phyloP scores from a whole-genome alignment of 2,329 filamentous ascomycete genomes.

The Dryadomyces quercivorus region DNA sequence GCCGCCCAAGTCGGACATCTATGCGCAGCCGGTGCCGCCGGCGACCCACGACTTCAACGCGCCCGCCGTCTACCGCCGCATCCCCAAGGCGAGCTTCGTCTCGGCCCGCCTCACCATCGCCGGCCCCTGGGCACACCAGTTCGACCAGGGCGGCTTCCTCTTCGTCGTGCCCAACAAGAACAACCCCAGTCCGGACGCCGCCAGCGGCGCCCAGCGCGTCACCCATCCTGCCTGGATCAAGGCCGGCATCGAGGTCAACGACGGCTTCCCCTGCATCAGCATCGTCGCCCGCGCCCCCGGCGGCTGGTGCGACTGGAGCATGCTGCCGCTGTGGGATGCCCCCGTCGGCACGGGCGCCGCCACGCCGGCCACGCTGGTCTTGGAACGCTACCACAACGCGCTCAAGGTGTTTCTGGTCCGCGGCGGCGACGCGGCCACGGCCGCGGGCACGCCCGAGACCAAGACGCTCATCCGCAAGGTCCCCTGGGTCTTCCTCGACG shows the following conservation, averaged over 20 bases:
- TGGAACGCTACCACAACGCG: slow-evolving; percentile 8
- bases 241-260: slow-evolving; percentile 11
- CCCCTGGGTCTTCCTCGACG: slow-evolving; percentile 11
- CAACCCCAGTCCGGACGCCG: slow-evolving; percentile 4
- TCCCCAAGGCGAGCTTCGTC: slow-evolving; percentile 3
- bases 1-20: slow-evolving; percentile 11
- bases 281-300: slow-evolving; percentile 3
- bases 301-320: slow-evolving; percentile 11
- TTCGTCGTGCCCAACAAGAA: slow-evolving; percentile 5
- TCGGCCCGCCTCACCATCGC: slow-evolving; percentile 6
- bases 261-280: slow-evolving; percentile 8
- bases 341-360: neutral
- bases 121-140: slow-evolving; percentile 7
- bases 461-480: slow-evolving; percentile 9
- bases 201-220: neutral
- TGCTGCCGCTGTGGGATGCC: slow-evolving; percentile 8
- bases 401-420: slow-evolving; percentile 7
- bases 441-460: no score
- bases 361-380: slow-evolving; percentile 3
- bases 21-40: slow-evolving; percentile 5
- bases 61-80: slow-evolving; percentile 3
- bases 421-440: neutral
- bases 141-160: slow-evolving; percentile 11
- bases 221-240: slow-evolving; percentile 12
- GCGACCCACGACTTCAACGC: slow-evolving; percentile 6